These are phyloP conservation scores for Lactifluus subvellereus DNA, from an alignment of 768 basidiomycete species.

Conservation along the genomic window DNA sequence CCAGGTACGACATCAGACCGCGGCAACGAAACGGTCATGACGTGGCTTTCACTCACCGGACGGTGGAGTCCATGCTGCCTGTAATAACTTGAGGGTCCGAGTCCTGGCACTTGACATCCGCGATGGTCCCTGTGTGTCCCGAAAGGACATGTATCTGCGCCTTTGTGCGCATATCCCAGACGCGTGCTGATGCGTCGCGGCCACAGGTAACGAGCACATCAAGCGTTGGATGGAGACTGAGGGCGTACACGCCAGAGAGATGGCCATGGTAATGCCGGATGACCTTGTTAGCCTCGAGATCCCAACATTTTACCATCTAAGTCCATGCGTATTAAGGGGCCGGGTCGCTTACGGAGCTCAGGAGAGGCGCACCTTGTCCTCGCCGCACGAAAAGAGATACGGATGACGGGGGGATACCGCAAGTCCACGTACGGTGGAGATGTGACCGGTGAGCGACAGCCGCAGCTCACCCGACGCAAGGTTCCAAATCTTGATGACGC, in stretches of 20 bases:
- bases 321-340: not conserved
- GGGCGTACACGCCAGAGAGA: constrained; percentile 92
- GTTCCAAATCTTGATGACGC: constrained; percentile 99
- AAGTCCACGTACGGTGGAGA: constrained; percentile 91
- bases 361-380: constrained; percentile 75
- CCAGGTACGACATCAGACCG: not conserved
- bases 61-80: constrained; percentile 96
- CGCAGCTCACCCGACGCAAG: constrained; percentile 95
- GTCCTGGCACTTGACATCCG: constrained; percentile 94
- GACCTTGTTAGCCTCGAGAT: constrained; percentile 97
- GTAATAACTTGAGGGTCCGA: constrained; percentile 98
- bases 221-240: constrained; percentile 90
- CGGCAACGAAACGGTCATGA: not conserved
- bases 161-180: constrained; percentile 99
- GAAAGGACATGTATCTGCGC: constrained; percentile 89
- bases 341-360: not conserved
- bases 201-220: constrained; percentile 94
- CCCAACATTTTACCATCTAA: constrained; percentile 99
- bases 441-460: constrained; percentile 95
- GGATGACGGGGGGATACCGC: constrained; percentile 92
- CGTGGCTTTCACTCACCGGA: constrained; percentile 51
- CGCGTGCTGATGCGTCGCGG: constrained; percentile 92
- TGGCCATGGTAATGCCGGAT: constrained; percentile 99
- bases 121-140: constrained; percentile 93
- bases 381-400: constrained; percentile 94